These are phyloP conservation scores for Phytomonas francai DNA, from an alignment of 208 protist species.

Conservation along the genomic window DNA sequence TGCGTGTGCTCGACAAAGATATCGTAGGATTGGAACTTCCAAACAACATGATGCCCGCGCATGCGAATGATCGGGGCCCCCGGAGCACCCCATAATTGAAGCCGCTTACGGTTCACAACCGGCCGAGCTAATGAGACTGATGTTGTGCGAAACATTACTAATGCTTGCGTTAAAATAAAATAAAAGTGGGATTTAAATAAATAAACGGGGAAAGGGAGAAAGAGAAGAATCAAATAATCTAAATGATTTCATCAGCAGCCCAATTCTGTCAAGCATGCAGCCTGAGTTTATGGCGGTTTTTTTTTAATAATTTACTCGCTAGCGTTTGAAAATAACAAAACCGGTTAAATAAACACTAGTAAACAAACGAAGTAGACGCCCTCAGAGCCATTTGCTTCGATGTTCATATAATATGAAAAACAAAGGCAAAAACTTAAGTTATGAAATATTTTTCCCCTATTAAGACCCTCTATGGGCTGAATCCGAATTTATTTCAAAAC, in stretches of 20 bases:
- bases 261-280: not conserved
- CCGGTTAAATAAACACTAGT: slow-evolving; percentile 4
- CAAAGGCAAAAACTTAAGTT: not conserved
- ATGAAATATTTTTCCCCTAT: not conserved
- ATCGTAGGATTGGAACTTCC: slow-evolving; percentile 87
- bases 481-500: not conserved
- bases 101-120: slow-evolving; percentile 46
- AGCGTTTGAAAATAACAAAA: not conserved
- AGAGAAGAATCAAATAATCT: slow-evolving; percentile 8
- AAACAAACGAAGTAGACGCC: not conserved
- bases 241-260: not conserved
- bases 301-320: not conserved
- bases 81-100: slow-evolving; percentile 77
- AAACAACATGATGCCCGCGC: slow-evolving; percentile 76
- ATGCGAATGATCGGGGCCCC: slow-evolving; percentile 84
- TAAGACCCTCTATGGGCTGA: not conserved
- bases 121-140: slow-evolving; percentile 29
- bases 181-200: not conserved
- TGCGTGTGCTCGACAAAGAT: slow-evolving; percentile 87
- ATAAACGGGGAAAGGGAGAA: slow-evolving; percentile 15
- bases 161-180: slow-evolving; percentile 7
- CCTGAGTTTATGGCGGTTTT: not conserved
- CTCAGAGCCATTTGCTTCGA: not conserved
- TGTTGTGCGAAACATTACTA: slow-evolving; percentile 15
- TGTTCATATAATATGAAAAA: not conserved